A percentile compares a stretch with the other conserved stretches of the same genome.
Evolutionary conservation across 208 protist genomes (phyloP).

Genomic region (Leishmania lainsoni): DNA sequence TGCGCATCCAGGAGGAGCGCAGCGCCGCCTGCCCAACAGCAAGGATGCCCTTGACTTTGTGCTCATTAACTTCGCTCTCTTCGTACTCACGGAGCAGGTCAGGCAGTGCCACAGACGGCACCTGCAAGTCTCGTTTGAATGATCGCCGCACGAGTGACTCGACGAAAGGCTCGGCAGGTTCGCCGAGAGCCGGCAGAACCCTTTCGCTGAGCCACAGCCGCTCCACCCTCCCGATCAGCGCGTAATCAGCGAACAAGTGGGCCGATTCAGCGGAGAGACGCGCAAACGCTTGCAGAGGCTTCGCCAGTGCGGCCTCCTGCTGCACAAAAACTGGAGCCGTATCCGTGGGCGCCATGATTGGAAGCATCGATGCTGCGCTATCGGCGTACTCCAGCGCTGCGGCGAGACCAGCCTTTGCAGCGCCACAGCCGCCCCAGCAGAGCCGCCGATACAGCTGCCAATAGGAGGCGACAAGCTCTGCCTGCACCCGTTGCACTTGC

Average conservation of each 20-base stretch:
- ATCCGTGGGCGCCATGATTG: neutral
- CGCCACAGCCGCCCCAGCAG: conserved; percentile 16
- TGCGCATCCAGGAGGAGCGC: conserved; percentile 23
- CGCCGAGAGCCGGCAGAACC: conserved; percentile 21
- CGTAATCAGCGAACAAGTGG: conserved; percentile 54
- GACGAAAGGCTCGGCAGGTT: conserved; percentile 16
- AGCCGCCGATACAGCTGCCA: conserved; percentile 20
- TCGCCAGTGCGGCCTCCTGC: conserved; percentile 3
- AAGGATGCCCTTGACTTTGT: conserved; percentile 43
- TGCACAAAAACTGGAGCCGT: neutral
- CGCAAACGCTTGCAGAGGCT: conserved; percentile 46
- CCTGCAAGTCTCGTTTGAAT: conserved; percentile 65
- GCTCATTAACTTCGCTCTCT: conserved; percentile 68
- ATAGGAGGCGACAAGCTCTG: conserved; percentile 11
- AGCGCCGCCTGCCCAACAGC: conserved; percentile 28
- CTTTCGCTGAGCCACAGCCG: conserved; percentile 57
- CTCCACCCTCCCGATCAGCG: conserved; percentile 48
- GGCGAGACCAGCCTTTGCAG: conserved; percentile 15
- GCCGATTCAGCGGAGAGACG: conserved; percentile 42
- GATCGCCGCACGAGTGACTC: conserved; percentile 66
- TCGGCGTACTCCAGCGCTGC: conserved; percentile 11
- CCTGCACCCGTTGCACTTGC: conserved; percentile 7
- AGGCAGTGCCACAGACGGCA: conserved; percentile 40
- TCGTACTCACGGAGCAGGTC: conserved; percentile 55
- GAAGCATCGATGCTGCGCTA: neutral